Evolutionary conservation across 129 eudicot species (phyloP).

Genomic region (Arctium lappa): DNA sequence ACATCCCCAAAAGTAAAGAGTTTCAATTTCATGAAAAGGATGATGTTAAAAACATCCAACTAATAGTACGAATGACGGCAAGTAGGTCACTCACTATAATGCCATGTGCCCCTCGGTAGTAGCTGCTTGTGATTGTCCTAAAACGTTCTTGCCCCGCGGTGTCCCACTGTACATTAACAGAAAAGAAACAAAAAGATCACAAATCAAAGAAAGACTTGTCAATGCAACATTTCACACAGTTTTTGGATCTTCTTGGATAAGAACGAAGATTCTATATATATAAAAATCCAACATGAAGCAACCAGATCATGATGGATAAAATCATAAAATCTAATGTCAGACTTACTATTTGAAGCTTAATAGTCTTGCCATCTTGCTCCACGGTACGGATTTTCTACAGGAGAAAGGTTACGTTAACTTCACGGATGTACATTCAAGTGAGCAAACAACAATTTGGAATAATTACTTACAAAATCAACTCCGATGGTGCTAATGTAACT

Average conservation of each 20-base stretch:
- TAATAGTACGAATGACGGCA: background rate
- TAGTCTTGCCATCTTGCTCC: slow-evolving; percentile 91
- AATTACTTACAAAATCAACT: slow-evolving; percentile 46
- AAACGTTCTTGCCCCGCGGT: slow-evolving; percentile 49
- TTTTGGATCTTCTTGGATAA: background rate
- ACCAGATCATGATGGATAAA: background rate
- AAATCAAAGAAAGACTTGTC: background rate
- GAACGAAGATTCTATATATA: background rate
- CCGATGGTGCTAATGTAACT: slow-evolving; percentile 59
- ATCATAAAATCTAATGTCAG: background rate
- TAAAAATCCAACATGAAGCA: background rate
- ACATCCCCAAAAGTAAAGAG: background rate
- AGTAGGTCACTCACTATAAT: slow-evolving; percentile 31
- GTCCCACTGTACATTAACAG: slow-evolving; percentile 36
- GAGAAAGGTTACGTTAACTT: background rate
- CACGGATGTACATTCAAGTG: slow-evolving; percentile 2
- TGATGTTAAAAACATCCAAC: background rate
- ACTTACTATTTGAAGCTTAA: slow-evolving; percentile 91
- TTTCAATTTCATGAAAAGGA: background rate
- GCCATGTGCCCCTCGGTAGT: slow-evolving; percentile 47
- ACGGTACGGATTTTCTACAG: slow-evolving; percentile 91
- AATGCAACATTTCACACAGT: background rate
- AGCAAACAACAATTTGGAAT: background rate
- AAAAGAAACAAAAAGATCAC: background rate
- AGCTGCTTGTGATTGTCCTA: slow-evolving; percentile 47